phyloP scores from a whole-genome alignment of 2,329 filamentous ascomycete species.

The Aureobasidium vineae region DNA sequence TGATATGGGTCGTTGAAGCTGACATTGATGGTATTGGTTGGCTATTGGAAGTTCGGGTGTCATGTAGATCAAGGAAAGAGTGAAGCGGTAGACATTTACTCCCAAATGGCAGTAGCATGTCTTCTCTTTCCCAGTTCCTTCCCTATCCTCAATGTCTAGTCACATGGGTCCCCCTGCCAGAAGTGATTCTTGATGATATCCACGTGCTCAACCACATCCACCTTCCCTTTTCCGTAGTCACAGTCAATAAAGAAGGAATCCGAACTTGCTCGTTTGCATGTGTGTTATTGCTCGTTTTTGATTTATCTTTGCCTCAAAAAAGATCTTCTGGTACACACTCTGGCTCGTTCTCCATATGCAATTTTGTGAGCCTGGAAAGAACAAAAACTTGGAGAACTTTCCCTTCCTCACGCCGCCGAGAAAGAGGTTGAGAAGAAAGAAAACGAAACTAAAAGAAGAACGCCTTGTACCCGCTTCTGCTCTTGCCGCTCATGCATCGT shows the following conservation, averaged over 20 bases:
- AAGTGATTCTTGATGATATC: constrained; percentile 97
- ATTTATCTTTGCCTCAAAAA: constrained; percentile 4
- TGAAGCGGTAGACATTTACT: not conserved
- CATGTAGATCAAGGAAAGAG: not conserved
- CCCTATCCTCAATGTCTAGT: too few species aligned
- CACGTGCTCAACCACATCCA: constrained; percentile 79
- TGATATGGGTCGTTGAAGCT: too few species aligned
- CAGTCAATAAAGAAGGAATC: not conserved
- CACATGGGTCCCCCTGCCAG: constrained; percentile 75
- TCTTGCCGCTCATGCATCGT: constrained; percentile 8
- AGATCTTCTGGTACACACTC: not conserved
- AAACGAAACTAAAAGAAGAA: constrained; percentile 19
- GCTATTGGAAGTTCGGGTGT: too few species aligned
- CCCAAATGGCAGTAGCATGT: not conserved
- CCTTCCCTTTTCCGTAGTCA: constrained; percentile 65
- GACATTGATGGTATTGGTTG: too few species aligned
- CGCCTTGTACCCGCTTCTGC: constrained; percentile 23
- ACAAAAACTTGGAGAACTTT: not conserved
- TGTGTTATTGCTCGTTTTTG: not conserved
- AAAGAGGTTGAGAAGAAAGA: not conserved
- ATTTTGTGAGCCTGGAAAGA: constrained; percentile 21
- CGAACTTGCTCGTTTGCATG: not conserved
- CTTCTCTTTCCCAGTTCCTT: too few species aligned
- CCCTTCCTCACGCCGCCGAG: not conserved
- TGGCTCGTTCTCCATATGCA: constrained; percentile 21